Conservation (phyloP, 805 yeast genomes). For the Yarrowia sp. region DNA sequence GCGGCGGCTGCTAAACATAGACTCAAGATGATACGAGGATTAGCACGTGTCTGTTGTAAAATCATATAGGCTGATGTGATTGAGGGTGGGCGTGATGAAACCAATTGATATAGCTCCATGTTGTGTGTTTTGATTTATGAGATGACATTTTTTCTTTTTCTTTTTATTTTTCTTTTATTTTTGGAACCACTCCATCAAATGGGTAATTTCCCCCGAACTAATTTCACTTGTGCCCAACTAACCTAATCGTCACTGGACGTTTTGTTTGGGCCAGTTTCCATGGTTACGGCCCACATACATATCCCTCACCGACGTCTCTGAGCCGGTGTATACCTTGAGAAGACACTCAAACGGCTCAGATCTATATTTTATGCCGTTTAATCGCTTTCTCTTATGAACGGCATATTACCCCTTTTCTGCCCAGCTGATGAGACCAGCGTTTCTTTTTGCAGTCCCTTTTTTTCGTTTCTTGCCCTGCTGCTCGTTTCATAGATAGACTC, state of each 20-base stretch:
- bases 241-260: not conserved
- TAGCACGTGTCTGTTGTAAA: not conserved
- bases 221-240: not conserved
- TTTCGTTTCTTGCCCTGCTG: constrained; percentile 11
- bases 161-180: not conserved
- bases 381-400: not conserved
- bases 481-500: constrained; percentile 18
- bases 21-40: not conserved
- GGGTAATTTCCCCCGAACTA: not conserved
- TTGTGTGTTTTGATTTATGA: not conserved
- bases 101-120: not conserved
- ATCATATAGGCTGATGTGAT: too few species aligned
- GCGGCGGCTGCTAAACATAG: constrained; percentile 3
- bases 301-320: too few species aligned
- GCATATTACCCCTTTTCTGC: not conserved
- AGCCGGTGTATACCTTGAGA: too few species aligned
- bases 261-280: constrained; percentile 3
- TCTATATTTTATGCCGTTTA: too few species aligned
- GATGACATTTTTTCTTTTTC: not conserved
- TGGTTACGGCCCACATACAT: not conserved
- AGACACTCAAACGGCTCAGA: too few species aligned
- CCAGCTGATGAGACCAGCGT: not conserved
- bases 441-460: not conserved
- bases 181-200: not conserved
- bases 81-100: not conserved